Conservation (phyloP, 176 grass and related monocot genomes). For the Chloris gayana region DNA sequence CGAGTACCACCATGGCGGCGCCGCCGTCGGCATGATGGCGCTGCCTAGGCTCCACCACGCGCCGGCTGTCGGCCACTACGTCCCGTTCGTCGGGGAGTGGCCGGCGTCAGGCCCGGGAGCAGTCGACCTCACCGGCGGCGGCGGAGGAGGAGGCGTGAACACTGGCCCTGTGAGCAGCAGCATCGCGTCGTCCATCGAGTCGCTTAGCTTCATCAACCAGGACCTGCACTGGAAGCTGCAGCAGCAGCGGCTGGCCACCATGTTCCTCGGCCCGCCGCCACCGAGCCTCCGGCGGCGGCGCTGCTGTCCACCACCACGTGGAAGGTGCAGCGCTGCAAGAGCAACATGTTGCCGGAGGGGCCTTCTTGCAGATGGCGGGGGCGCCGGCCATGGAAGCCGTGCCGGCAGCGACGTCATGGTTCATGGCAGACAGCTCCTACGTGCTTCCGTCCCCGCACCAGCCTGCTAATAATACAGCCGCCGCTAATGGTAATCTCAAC, state of each 20-base stretch:
- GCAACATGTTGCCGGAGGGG: not conserved
- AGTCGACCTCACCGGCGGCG: slow-evolving; percentile 4
- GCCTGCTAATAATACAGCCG: not conserved
- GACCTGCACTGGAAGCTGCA: slow-evolving; percentile 97
- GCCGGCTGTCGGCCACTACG: slow-evolving; percentile 54
- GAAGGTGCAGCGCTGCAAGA: not conserved
- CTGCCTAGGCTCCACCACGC: slow-evolving; percentile 45
- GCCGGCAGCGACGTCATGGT: slow-evolving; percentile 45
- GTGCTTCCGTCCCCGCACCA: slow-evolving; percentile 15
- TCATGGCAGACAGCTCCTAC: slow-evolving; percentile 50
- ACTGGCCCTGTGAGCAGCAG: slow-evolving; percentile 23
- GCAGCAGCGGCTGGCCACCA: slow-evolving; percentile 78
- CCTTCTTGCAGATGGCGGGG: slow-evolving; percentile 50
- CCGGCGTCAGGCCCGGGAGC: slow-evolving; percentile 9
- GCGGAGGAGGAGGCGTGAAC: not conserved
- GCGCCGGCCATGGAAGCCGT: slow-evolving; percentile 32
- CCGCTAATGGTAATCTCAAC: slow-evolving; percentile 28
- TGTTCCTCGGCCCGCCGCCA: slow-evolving; percentile 48
- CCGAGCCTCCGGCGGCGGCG: slow-evolving; percentile 7
- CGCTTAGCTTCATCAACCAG: slow-evolving; percentile 97
- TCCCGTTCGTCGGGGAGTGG: slow-evolving; percentile 62
- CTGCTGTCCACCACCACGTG: not conserved
- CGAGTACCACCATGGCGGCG: slow-evolving; percentile 42
- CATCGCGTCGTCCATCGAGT: slow-evolving; percentile 91
- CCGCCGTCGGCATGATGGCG: slow-evolving; percentile 41